These are phyloP conservation scores for Phlyctochytrium planicorne DNA, from an alignment of 192 early-diverging fungal species.

Conservation along the genomic window DNA sequence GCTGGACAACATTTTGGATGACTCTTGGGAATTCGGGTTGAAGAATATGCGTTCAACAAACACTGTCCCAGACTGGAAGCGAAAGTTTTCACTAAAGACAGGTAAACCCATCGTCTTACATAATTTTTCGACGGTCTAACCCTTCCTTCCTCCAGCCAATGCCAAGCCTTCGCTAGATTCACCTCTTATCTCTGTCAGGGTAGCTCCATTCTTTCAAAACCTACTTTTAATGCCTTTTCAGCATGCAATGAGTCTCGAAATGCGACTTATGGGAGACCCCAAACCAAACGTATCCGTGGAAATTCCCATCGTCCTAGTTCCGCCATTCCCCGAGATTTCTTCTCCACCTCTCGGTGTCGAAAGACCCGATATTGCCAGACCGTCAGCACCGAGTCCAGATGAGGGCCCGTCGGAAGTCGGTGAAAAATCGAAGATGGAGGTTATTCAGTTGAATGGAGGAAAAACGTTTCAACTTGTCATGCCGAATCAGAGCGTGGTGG, in stretches of 20 bases:
- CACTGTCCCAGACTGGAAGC: neutral
- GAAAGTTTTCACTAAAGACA: neutral
- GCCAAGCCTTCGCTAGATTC: neutral
- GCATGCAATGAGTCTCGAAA: neutral
- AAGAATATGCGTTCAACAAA: neutral
- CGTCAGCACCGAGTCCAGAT: too few species aligned
- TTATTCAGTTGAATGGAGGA: conserved; percentile 5
- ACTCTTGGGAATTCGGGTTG: neutral
- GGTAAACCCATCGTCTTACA: neutral
- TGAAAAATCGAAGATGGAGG: neutral
- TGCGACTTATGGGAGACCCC: neutral
- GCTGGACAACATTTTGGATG: neutral
- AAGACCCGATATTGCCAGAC: too few species aligned
- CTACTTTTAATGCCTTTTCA: neutral
- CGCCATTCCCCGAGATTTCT: neutral
- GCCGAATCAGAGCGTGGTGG: neutral
- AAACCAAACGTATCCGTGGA: neutral
- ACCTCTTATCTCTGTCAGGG: neutral
- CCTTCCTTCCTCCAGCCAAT: neutral
- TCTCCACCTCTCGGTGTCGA: too few species aligned
- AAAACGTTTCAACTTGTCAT: conserved; percentile 1
- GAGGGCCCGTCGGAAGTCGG: too few species aligned
- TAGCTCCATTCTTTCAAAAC: too few species aligned
- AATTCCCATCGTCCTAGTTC: conserved; percentile 1
- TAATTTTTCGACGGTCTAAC: neutral